Percentiles rank a stretch among this genome's conserved stretches.
Evolutionary conservation across 192 early-diverging fungal genomes (phyloP).

Genomic region (Coemansia sp.): DNA sequence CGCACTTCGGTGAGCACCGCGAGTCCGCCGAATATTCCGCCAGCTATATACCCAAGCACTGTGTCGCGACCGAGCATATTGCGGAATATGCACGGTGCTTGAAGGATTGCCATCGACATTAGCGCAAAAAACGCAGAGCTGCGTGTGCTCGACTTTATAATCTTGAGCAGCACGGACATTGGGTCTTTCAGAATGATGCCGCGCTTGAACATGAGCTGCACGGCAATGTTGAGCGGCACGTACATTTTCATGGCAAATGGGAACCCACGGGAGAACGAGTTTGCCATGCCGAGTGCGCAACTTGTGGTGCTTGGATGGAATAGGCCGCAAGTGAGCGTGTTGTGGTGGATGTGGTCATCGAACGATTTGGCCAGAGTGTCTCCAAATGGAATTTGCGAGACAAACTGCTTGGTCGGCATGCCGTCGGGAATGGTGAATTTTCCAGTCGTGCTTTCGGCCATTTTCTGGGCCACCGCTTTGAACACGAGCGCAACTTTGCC

Average conservation of each 20-base stretch:
- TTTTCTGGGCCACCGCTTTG: conserved; percentile 12
- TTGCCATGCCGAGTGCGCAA: conserved; percentile 50
- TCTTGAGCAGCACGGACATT: conserved; percentile 51
- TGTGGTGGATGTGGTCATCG: conserved; percentile 50
- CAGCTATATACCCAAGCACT: conserved; percentile 51
- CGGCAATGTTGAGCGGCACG: conserved; percentile 59
- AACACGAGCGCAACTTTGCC: conserved; percentile 9
- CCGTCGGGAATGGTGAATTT: conserved; percentile 43
- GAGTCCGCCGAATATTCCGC: conserved; percentile 59
- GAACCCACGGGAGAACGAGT: conserved; percentile 51
- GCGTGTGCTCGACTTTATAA: conserved; percentile 57
- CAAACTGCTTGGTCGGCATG: conserved; percentile 53
- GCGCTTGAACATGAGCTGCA: conserved; percentile 55
- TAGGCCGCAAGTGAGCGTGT: conserved; percentile 59
- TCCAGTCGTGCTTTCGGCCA: background rate
- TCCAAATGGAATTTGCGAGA: conserved; percentile 57
- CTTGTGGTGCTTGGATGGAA: conserved; percentile 60
- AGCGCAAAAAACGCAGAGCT: conserved; percentile 62
- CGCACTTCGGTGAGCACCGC: conserved; percentile 63
- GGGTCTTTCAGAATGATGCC: conserved; percentile 57
- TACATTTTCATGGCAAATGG: conserved; percentile 61
- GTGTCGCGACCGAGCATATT: conserved; percentile 51
- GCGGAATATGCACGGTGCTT: conserved; percentile 60
- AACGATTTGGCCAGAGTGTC: conserved; percentile 54
- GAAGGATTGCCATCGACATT: conserved; percentile 55